A percentile compares a stretch with the other conserved stretches of the same genome.
Conservation (phyloP, 1,284 basidiomycete genomes). For the Irpex rosettiformis region DNA sequence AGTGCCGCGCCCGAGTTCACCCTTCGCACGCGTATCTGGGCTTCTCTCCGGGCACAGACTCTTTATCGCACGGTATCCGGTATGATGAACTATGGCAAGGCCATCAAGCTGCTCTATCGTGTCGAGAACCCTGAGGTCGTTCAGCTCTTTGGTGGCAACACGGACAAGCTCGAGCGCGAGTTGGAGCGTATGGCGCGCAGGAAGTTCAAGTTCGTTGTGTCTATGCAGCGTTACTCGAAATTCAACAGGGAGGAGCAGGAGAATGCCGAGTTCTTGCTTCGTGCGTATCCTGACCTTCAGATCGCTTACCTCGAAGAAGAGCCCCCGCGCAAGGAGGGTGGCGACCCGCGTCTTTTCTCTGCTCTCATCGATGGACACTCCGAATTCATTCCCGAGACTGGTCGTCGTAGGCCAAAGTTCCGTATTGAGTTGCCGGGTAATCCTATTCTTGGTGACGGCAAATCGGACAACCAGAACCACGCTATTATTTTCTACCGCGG, state of each 20-base stretch:
- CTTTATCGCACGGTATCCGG: slow-evolving; percentile 98
- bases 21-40: slow-evolving; percentile 98
- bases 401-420: slow-evolving; percentile 93
- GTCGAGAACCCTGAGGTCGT: slow-evolving; percentile 99
- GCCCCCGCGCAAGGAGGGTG: slow-evolving; percentile 88
- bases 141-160: slow-evolving; percentile 95
- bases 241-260: slow-evolving; percentile 99
- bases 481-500: slow-evolving; percentile 99
- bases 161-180: slow-evolving; percentile 95
- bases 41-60: slow-evolving; percentile 96
- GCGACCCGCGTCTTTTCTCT: slow-evolving; percentile 94
- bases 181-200: slow-evolving; percentile 96
- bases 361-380: slow-evolving; percentile 97
- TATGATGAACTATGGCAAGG: slow-evolving; percentile 99
- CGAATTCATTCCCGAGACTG: slow-evolving; percentile 88
- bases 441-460: slow-evolving; percentile 98
- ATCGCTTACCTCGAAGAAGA: slow-evolving; percentile 99
- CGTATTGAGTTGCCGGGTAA: slow-evolving; percentile 98
- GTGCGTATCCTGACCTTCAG: slow-evolving; percentile 98
- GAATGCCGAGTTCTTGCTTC: slow-evolving; percentile 96
- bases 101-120: slow-evolving; percentile 98
- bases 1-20: slow-evolving; percentile 98
- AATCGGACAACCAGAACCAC: slow-evolving; percentile 99
- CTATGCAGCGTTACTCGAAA: slow-evolving; percentile 99
- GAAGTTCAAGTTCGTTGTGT: slow-evolving; percentile 99